Percentiles rank a stretch among this genome's conserved stretches.
Evolutionary conservation across 495 filamentous ascomycete genomes (phyloP).

Genomic region (Penicillium manginii): DNA sequence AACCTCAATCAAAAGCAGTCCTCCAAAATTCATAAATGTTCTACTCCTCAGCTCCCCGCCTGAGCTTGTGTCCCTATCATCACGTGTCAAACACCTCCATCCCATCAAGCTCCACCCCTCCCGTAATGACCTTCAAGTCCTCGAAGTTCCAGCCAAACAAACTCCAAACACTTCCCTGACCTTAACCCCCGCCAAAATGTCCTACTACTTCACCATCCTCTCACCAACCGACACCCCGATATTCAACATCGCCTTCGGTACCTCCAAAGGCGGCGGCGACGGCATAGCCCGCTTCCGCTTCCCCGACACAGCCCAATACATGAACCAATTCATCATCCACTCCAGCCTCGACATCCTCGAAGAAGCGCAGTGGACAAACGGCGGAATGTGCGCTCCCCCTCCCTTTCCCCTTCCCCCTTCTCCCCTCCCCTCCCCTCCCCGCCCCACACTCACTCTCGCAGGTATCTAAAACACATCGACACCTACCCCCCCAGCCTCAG

Average conservation of each 20-base stretch:
- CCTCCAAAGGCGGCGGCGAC: constrained; percentile 91
- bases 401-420: not conserved
- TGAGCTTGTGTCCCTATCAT: not conserved
- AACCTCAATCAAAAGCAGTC: too few relatives aligned
- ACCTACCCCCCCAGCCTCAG: constrained; percentile 79
- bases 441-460: constrained; percentile 32
- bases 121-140: too few relatives aligned
- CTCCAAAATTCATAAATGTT: too few relatives aligned
- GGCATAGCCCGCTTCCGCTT: constrained; percentile 79
- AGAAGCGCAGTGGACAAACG: constrained; percentile 87
- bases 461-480: constrained; percentile 95
- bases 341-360: constrained; percentile 90
- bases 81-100: too few relatives aligned
- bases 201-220: constrained; percentile 95
- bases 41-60: too few relatives aligned
- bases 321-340: constrained; percentile 98
- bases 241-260: constrained; percentile 95
- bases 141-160: constrained; percentile 4
- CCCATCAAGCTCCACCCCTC: not conserved
- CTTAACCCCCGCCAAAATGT: constrained; percentile 60
- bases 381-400: constrained; percentile 64
- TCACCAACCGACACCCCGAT: constrained; percentile 92
- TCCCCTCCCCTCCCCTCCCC: not conserved
- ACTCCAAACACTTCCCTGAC: not conserved
- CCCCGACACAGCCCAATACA: constrained; percentile 79